phyloP scores from a whole-genome alignment of 208 protist species.

The Crithidia brevicula region DNA sequence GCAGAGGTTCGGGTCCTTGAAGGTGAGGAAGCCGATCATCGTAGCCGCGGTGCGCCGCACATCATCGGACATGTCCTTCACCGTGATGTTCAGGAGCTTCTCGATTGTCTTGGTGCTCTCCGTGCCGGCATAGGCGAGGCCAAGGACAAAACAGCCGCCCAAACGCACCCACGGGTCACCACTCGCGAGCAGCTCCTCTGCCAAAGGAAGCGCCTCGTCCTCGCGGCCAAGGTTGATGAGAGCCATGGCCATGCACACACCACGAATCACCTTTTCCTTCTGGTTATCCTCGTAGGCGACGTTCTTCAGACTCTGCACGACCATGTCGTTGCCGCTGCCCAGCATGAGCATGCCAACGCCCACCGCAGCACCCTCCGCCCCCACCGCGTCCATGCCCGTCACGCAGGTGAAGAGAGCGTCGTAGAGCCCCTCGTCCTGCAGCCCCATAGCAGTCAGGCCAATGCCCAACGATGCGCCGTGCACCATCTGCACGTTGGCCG shows the following conservation, averaged over 20 bases:
- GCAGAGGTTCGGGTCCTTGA: constrained; percentile 94
- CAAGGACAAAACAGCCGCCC: constrained; percentile 97
- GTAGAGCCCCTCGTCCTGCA: constrained; percentile 92
- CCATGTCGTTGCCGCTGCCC: constrained; percentile 90
- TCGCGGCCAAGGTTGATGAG: constrained; percentile 97
- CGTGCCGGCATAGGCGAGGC: constrained; percentile 97
- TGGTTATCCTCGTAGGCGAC: constrained; percentile 96
- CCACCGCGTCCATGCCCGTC: constrained; percentile 95
- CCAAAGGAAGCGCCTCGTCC: constrained; percentile 93
- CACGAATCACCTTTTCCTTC: constrained; percentile 99
- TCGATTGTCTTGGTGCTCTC: constrained; percentile 95
- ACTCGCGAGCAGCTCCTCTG: constrained; percentile 93
- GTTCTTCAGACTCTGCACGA: constrained; percentile 93
- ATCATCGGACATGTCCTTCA: constrained; percentile 98
- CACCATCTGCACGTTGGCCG: constrained; percentile 90
- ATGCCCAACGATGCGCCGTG: constrained; percentile 98
- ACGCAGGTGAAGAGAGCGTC: constrained; percentile 96
- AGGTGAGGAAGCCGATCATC: constrained; percentile 98
- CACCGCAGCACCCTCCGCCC: constrained; percentile 98
- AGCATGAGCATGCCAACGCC: constrained; percentile 98
- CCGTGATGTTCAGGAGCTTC: constrained; percentile 96
- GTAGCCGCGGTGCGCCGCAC: constrained; percentile 98
- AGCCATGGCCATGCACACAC: constrained; percentile 96
- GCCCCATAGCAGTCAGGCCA: constrained; percentile 92
- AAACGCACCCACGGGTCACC: constrained; percentile 97